These are phyloP conservation scores for Boletus barrowsii DNA, from an alignment of 768 basidiomycete species.

Conservation along the genomic window DNA sequence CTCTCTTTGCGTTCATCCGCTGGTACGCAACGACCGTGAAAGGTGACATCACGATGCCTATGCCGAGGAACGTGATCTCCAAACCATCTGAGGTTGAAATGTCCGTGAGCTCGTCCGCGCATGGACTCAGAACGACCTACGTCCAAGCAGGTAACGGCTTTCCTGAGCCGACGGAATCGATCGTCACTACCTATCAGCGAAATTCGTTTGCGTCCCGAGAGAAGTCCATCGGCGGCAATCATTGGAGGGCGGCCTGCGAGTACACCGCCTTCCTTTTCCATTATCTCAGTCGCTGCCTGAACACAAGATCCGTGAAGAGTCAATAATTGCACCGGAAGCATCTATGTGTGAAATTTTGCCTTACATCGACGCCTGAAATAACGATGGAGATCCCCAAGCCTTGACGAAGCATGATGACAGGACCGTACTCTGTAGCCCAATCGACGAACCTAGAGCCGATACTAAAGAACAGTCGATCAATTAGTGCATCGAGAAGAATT, in stretches of 20 bases:
- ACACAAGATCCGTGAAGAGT: neutral
- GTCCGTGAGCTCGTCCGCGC: too few species aligned
- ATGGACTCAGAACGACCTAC: too few species aligned
- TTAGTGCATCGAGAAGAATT: neutral
- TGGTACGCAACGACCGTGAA: too few species aligned
- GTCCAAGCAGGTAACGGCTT: too few species aligned
- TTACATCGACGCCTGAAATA: constrained; percentile 18
- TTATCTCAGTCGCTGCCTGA: constrained; percentile 54
- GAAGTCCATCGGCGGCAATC: constrained; percentile 52
- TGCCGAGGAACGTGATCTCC: too few species aligned
- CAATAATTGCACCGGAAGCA: neutral
- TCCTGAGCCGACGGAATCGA: constrained; percentile 52
- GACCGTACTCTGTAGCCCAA: constrained; percentile 57
- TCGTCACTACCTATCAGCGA: constrained; percentile 48
- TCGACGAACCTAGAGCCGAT: constrained; percentile 39
- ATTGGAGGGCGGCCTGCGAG: constrained; percentile 49
- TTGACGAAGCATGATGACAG: constrained; percentile 52
- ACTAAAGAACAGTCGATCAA: neutral
- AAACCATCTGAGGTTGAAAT: too few species aligned
- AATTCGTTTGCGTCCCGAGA: constrained; percentile 54
- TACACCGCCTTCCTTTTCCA: constrained; percentile 57
- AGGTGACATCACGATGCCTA: too few species aligned
- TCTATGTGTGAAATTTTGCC: neutral
- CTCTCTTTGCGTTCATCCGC: too few species aligned
- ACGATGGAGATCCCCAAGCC: constrained; percentile 32